These are phyloP conservation scores for Claviceps pusilla DNA, from an alignment of 2,329 filamentous ascomycete genomes.

Conservation along the genomic window DNA sequence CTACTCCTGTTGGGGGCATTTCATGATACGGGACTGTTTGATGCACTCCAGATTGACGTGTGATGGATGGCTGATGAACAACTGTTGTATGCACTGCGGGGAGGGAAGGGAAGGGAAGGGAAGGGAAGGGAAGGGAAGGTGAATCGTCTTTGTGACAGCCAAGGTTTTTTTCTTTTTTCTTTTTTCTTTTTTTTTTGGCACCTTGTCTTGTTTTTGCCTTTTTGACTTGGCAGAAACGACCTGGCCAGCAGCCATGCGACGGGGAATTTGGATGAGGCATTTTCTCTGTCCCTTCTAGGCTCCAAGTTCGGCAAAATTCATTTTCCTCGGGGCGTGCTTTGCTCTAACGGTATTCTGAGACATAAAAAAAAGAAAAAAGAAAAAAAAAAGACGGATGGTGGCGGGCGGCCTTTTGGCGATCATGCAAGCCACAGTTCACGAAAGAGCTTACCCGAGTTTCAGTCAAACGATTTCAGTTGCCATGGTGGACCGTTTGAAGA, in stretches of 20 bases:
- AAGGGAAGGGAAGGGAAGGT: too few relatives aligned
- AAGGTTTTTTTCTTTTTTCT: too few relatives aligned
- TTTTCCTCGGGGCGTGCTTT: not conserved
- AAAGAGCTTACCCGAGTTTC: not conserved
- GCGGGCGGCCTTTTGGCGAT: not conserved
- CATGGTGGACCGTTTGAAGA: not conserved
- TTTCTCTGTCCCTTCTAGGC: not conserved
- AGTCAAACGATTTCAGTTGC: not conserved
- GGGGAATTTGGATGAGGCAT: not conserved
- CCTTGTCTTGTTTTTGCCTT: not conserved
- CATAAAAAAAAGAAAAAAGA: not conserved
- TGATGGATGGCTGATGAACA: not conserved
- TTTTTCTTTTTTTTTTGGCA: not conserved
- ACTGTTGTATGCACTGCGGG: not conserved
- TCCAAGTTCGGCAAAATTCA: not conserved
- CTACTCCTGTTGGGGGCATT: not conserved
- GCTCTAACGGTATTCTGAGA: not conserved
- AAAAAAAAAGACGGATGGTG: not conserved
- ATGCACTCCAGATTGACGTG: conserved; percentile 1
- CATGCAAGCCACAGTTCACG: not conserved
- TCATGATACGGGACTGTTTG: not conserved
- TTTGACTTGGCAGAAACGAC: not conserved
- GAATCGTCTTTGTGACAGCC: not conserved
- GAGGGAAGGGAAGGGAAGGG: not conserved
- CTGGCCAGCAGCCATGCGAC: not conserved